Conservation (phyloP, 2,329 filamentous ascomycete genomes). For the Pseudogymnoascus sp. region DNA sequence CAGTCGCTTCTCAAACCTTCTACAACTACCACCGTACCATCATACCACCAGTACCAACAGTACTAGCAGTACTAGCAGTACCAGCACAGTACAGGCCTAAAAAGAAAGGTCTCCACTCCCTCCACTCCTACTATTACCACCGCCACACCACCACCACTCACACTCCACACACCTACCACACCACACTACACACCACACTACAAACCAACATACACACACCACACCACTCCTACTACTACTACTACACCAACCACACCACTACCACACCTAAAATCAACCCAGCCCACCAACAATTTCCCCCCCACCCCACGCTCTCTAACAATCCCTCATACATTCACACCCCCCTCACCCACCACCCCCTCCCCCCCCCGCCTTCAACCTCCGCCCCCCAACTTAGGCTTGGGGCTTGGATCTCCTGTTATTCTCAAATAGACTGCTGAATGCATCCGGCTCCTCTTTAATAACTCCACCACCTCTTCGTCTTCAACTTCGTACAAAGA, state of each 20-base stretch:
- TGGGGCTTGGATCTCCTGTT: not conserved
- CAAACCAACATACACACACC: not conserved
- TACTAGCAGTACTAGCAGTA: too few species aligned
- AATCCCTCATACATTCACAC: not conserved
- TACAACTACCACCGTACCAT: not conserved
- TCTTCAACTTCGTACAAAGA: not conserved
- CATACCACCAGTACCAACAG: too few species aligned
- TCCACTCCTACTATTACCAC: not conserved
- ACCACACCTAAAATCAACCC: not conserved
- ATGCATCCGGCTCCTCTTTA: not conserved
- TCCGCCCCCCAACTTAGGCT: not conserved
- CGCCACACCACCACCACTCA: not conserved
- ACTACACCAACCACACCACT: not conserved
- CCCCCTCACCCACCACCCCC: too few species aligned
- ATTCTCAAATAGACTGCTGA: slow-evolving; percentile 2
- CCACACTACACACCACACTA: not conserved
- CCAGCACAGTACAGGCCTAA: not conserved
- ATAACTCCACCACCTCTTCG: not conserved
- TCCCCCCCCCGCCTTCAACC: not conserved
- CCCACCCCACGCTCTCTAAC: not conserved
- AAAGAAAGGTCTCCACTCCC: not conserved
- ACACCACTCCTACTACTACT: not conserved
- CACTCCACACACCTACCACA: not conserved
- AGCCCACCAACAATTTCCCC: too few species aligned
- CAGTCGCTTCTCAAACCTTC: not conserved